Conservation (phyloP, 164 flowering plant species). For the Warburgia ugandensis region DNA sequence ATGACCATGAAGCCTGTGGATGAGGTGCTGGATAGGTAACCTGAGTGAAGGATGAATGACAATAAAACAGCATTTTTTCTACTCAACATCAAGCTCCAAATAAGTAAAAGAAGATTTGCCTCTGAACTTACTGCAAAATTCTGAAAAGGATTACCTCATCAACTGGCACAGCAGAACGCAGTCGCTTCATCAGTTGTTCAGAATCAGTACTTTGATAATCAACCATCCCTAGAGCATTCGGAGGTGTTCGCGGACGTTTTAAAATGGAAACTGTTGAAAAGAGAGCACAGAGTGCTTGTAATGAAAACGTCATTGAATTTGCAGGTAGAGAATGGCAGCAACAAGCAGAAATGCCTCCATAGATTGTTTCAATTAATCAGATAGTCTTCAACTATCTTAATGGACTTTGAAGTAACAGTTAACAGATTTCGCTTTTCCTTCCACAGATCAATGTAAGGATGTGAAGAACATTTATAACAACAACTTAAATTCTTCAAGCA, state of each 20-base stretch:
- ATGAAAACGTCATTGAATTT: not conserved
- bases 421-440: no score
- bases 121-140: not conserved
- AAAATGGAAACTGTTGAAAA: constrained; percentile 39
- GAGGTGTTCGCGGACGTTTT: constrained; percentile 83
- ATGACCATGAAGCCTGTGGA: constrained; percentile 57
- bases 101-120: not conserved
- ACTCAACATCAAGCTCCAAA: not conserved
- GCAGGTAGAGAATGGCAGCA: not conserved
- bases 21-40: constrained; percentile 57
- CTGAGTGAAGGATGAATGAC: constrained; percentile 23
- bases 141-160: constrained; percentile 53
- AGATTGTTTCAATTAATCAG: not conserved
- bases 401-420: no score
- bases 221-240: constrained; percentile 56
- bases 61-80: not conserved
- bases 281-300: not conserved
- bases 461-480: no score
- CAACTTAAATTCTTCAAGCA: no score
- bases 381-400: no score
- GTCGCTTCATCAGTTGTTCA: constrained; percentile 78
- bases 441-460: no score
- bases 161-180: constrained; percentile 49
- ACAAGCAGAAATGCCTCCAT: not conserved
- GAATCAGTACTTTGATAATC: constrained; percentile 79